A percentile compares a stretch with the other conserved stretches of the same genome.
Evolutionary conservation across 169 alveolate genomes (phyloP).

Genomic region (Plasmodium cynomolgi): DNA sequence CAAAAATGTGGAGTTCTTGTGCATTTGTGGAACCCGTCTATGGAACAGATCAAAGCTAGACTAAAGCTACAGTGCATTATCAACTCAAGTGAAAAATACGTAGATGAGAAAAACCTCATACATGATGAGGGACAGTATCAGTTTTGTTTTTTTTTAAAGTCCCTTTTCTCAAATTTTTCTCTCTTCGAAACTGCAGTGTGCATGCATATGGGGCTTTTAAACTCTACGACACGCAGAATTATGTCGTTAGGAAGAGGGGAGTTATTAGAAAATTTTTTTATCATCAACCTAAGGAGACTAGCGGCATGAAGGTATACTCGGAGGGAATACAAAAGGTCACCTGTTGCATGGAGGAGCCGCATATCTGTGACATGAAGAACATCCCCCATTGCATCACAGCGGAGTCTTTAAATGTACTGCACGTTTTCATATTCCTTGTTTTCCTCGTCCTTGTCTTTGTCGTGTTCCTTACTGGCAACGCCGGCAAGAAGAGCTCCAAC

Average conservation of each 20-base stretch:
- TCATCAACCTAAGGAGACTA: slow-evolving; percentile 11
- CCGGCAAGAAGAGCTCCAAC: not conserved
- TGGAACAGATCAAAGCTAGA: slow-evolving; percentile 37
- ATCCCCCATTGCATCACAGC: slow-evolving; percentile 10
- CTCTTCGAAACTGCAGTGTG: slow-evolving; percentile 31
- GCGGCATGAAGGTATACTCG: slow-evolving; percentile 30
- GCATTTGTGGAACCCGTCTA: slow-evolving; percentile 63
- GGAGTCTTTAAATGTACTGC: slow-evolving; percentile 14
- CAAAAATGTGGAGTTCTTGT: slow-evolving; percentile 39
- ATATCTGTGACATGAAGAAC: slow-evolving; percentile 26
- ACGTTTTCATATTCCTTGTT: not conserved
- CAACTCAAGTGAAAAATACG: slow-evolving; percentile 6
- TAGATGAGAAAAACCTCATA: slow-evolving; percentile 34
- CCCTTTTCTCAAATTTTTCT: slow-evolving; percentile 10
- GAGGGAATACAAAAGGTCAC: slow-evolving; percentile 44
- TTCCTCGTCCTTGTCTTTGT: slow-evolving; percentile 13
- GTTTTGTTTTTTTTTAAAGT: slow-evolving; percentile 55
- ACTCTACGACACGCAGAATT: slow-evolving; percentile 41
- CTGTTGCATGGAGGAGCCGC: slow-evolving; percentile 28
- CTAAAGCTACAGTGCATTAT: slow-evolving; percentile 32
- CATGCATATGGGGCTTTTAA: slow-evolving; percentile 70
- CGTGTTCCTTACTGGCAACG: not conserved
- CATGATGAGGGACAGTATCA: slow-evolving; percentile 57
- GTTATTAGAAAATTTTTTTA: slow-evolving; percentile 12
- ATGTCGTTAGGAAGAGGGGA: slow-evolving; percentile 17